Conservation (phyloP, 2,329 filamentous ascomycete genomes). For the Colletotrichum somersetense region DNA sequence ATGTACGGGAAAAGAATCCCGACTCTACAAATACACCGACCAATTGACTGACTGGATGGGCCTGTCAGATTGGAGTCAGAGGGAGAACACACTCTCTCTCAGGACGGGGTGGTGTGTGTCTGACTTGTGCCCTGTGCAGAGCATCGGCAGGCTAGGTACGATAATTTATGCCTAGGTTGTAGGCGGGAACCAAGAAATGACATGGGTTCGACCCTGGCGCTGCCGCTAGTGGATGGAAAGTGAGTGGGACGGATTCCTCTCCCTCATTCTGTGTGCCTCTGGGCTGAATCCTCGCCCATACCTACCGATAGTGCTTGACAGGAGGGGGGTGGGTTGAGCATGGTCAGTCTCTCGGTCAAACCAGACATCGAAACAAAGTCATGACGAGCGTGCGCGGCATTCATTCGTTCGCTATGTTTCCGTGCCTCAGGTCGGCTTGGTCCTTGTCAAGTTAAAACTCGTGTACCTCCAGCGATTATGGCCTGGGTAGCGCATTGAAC, state of each 20-base stretch:
- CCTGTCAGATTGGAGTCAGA: conserved; percentile 8
- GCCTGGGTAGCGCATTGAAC: background rate
- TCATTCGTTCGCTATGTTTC: conserved; percentile 5
- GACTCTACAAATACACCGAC: conserved; percentile 17
- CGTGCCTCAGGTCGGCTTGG: conserved; percentile 1
- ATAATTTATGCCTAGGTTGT: background rate
- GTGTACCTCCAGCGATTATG: background rate
- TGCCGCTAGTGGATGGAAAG: conserved; percentile 27
- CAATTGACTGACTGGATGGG: background rate
- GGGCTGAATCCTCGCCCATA: background rate
- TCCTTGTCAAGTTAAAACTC: background rate
- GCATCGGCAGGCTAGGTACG: background rate
- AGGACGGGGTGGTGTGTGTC: background rate
- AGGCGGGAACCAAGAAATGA: conserved; percentile 7
- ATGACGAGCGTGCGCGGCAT: conserved; percentile 16
- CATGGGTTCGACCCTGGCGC: conserved; percentile 18
- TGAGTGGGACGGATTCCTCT: conserved; percentile 36
- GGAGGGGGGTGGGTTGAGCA: conserved; percentile 32
- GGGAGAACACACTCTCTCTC: background rate
- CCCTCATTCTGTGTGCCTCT: background rate
- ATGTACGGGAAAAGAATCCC: conserved; percentile 28
- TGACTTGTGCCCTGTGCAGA: conserved; percentile 11
- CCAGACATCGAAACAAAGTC: conserved; percentile 8
- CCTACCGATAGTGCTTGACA: background rate
- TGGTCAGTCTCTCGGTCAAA: conserved; percentile 39